Conservation (phyloP, 2,329 filamentous ascomycete species). For the Penicillium sp. region DNA sequence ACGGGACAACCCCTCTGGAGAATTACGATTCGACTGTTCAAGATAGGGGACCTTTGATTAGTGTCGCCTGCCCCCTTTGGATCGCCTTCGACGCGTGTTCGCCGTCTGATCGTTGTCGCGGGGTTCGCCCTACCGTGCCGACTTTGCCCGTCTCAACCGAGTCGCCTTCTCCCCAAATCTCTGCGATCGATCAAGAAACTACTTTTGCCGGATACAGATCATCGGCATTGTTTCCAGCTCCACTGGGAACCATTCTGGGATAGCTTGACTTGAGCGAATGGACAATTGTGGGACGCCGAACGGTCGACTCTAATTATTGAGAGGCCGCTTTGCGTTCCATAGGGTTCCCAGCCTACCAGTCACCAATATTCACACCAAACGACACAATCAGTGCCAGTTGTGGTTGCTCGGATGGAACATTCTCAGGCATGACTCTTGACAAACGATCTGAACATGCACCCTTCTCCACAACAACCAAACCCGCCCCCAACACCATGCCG, state of each 20-base stretch:
- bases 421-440: slow-evolving; percentile 38
- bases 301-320: slow-evolving; percentile 48
- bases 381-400: slow-evolving; percentile 2
- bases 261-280: slow-evolving; percentile 34
- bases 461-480: slow-evolving; percentile 33
- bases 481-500: slow-evolving; percentile 34
- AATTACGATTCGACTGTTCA: not conserved
- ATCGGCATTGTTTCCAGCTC: not conserved
- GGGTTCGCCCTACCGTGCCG: slow-evolving; percentile 10
- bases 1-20: not conserved
- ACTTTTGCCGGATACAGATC: not conserved
- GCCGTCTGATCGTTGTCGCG: slow-evolving; percentile 6
- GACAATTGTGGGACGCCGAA: slow-evolving; percentile 50
- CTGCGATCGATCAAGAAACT: not conserved
- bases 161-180: not conserved
- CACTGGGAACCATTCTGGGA: slow-evolving; percentile 5
- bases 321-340: slow-evolving; percentile 54
- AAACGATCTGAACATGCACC: slow-evolving; percentile 43
- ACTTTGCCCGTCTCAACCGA: slow-evolving; percentile 1
- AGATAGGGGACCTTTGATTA: not conserved
- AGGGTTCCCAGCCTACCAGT: slow-evolving; percentile 44
- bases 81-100: not conserved
- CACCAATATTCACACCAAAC: not conserved
- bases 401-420: slow-evolving; percentile 28
- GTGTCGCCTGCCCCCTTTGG: not conserved